A percentile compares a stretch with the other conserved stretches of the same genome.
These are phyloP conservation scores for Starmerella bombi DNA, from an alignment of 805 yeast species.

Conservation along the genomic window DNA sequence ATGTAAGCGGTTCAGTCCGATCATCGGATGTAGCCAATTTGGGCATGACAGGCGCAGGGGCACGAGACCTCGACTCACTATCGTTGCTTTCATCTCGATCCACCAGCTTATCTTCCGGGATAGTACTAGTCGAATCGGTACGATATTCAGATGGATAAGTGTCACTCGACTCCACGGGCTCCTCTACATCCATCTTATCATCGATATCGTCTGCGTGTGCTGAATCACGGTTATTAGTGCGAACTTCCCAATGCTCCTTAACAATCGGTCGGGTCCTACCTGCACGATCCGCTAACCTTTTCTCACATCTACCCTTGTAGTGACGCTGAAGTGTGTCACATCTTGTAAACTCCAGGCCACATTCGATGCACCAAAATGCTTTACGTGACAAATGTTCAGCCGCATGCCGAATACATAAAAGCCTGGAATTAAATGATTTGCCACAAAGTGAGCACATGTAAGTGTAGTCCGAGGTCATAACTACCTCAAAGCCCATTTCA, in stretches of 20 bases:
- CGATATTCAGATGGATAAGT: too few relatives aligned
- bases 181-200: not conserved
- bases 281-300: not conserved
- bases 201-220: not conserved
- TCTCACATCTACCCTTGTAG: conserved; percentile 1
- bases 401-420: conserved; percentile 1
- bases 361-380: not conserved
- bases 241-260: not conserved
- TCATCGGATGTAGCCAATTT: too few relatives aligned
- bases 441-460: not conserved
- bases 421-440: not conserved
- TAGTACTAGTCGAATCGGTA: too few relatives aligned
- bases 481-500: conserved; percentile 5
- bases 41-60: too few relatives aligned
- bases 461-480: not conserved
- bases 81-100: too few relatives aligned
- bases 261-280: not conserved
- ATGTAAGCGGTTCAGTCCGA: too few relatives aligned
- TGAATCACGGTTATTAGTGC: not conserved
- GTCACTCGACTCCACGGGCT: too few relatives aligned
- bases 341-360: conserved; percentile 1
- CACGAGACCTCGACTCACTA: too few relatives aligned
- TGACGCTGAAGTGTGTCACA: conserved; percentile 1
- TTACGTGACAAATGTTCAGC: not conserved
- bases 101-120: too few relatives aligned